A percentile compares a stretch with the other conserved stretches of the same genome.
Conservation (phyloP, 139 green algal genomes). For the Chlorella sp. region DNA sequence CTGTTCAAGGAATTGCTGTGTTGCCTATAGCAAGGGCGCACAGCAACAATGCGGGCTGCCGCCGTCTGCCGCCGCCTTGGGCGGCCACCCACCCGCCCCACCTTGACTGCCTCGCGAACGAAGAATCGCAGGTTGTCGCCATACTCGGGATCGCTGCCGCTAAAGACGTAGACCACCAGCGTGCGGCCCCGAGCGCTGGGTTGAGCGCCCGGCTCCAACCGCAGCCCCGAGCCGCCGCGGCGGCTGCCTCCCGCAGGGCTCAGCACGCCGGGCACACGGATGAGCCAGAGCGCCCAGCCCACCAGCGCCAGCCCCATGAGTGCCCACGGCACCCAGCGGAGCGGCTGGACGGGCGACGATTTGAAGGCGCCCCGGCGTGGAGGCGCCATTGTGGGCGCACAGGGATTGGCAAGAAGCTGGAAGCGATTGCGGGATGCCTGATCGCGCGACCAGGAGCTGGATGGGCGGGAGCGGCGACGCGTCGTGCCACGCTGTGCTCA, state of each 20-base stretch:
- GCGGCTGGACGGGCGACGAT: neutral
- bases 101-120: constrained; percentile 65
- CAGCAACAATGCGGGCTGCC: neutral
- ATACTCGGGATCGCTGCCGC: constrained; percentile 78
- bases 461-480: too few relatives aligned
- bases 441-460: too few relatives aligned
- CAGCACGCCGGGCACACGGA: neutral
- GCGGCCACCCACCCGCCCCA: neutral
- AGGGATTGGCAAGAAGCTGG: neutral
- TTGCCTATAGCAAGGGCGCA: neutral
- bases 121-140: constrained; percentile 79
- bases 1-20: neutral
- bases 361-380: neutral
- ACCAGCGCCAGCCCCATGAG: neutral
- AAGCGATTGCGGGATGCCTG: neutral
- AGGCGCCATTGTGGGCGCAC: neutral
- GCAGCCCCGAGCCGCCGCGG: neutral
- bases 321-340: neutral
- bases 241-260: too few relatives aligned
- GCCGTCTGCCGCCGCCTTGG: neutral
- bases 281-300: neutral
- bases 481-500: neutral
- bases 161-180: constrained; percentile 84
- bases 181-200: constrained; percentile 31
- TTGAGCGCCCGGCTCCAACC: neutral